Evolutionary conservation across 129 eudicot genomes (phyloP).

Genomic region (Pseudognaphalium luteoalbum): DNA sequence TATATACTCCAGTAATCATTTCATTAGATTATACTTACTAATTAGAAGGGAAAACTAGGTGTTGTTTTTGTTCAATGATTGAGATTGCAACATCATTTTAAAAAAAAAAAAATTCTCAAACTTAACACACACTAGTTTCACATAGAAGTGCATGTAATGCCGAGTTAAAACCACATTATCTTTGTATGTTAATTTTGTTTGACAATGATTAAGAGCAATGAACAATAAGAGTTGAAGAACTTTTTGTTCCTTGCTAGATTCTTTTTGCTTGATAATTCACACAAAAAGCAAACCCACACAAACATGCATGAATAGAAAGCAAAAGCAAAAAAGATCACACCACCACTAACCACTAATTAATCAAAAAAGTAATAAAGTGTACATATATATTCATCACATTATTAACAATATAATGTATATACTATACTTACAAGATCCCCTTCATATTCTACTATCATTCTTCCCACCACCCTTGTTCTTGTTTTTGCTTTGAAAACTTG

Average conservation of each 20-base stretch:
- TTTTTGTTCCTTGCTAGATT: constrained; percentile 21
- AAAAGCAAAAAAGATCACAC: constrained; percentile 38
- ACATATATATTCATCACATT: neutral
- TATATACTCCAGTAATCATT: no score
- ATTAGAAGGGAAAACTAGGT: neutral
- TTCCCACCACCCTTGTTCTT: constrained; percentile 10
- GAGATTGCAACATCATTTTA: constrained; percentile 4
- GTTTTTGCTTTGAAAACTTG: constrained; percentile 17
- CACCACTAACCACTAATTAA: constrained; percentile 32
- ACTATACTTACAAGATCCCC: constrained; percentile 44
- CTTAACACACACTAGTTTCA: constrained; percentile 2
- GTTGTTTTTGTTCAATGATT: constrained; percentile 1
- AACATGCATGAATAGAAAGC: constrained; percentile 24
- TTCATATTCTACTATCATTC: constrained; percentile 14
- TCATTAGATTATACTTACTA: no score
- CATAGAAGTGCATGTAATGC: neutral
- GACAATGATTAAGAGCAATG: neutral
- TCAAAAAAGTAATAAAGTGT: constrained; percentile 39
- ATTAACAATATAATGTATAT: constrained; percentile 43
- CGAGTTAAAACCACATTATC: neutral
- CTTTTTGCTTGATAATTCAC: neutral
- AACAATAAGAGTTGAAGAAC: constrained; percentile 4
- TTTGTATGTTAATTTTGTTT: neutral
- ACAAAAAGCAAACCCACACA: constrained; percentile 27
- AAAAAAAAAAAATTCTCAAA: neutral